These are phyloP conservation scores for Syzygium syzygioides DNA, from an alignment of 441 rosid species.

Conservation along the genomic window DNA sequence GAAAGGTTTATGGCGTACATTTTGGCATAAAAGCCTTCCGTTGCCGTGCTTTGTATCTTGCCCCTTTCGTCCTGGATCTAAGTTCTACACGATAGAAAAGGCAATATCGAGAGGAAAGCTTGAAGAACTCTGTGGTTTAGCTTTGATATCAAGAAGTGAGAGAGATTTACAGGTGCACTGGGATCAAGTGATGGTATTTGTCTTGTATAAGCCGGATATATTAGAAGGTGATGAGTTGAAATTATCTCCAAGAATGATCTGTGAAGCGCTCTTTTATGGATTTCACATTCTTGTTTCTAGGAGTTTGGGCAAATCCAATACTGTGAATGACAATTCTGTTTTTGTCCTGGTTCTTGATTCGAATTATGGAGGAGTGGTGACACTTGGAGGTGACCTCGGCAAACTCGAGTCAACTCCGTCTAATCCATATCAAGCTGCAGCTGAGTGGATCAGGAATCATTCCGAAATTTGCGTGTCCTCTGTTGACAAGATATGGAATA, in stretches of 20 bases:
- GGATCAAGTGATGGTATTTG: constrained; percentile 45
- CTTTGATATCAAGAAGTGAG: constrained; percentile 35
- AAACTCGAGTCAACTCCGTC: constrained; percentile 27
- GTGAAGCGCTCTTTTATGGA: constrained; percentile 65
- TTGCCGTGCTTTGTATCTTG: constrained; percentile 44
- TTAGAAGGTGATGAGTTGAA: constrained; percentile 34
- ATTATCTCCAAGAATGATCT: constrained; percentile 36
- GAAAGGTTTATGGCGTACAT: constrained; percentile 55
- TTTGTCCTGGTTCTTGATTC: constrained; percentile 52
- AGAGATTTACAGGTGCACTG: constrained; percentile 36
- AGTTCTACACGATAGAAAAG: constrained; percentile 44
- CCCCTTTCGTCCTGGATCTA: constrained; percentile 42
- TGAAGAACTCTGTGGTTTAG: constrained; percentile 47
- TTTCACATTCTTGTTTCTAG: constrained; percentile 48
- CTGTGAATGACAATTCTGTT: constrained; percentile 27
- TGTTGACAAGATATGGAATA: constrained; percentile 54
- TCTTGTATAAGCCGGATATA: constrained; percentile 39
- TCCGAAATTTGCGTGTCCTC: constrained; percentile 43
- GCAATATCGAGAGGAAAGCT: constrained; percentile 50
- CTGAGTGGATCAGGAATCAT: constrained; percentile 49
- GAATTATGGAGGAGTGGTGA: constrained; percentile 60
- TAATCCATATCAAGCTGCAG: constrained; percentile 34
- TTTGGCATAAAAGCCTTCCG: constrained; percentile 51
- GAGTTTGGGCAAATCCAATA: constrained; percentile 32
- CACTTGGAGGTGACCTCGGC: constrained; percentile 48